phyloP scores from a whole-genome alignment of 73 alveolate species.

The Blepharisma japonicum region DNA sequence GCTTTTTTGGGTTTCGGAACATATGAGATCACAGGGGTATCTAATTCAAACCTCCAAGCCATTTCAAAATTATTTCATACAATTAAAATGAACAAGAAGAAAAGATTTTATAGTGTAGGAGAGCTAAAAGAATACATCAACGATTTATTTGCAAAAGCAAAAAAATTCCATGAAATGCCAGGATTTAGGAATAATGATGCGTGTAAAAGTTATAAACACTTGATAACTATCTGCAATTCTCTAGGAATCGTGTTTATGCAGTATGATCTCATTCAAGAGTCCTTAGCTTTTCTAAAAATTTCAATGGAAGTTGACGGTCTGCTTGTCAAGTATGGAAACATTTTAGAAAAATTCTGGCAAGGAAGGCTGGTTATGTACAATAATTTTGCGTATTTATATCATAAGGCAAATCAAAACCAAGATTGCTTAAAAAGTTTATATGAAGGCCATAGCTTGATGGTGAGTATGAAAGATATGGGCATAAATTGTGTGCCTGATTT shows the following conservation, averaged over 20 bases:
- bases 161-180: conserved; percentile 90
- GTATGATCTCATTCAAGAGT: neutral
- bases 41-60: too few relatives aligned
- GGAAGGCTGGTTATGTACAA: conserved; percentile 2
- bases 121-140: conserved; percentile 88
- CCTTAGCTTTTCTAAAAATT: neutral
- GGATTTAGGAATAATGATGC: conserved; percentile 84
- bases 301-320: neutral
- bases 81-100: neutral
- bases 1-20: too few relatives aligned
- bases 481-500: neutral
- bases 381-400: neutral
- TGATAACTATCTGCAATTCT: neutral
- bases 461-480: neutral
- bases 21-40: too few relatives aligned
- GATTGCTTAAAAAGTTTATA: neutral
- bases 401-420: neutral
- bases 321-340: neutral
- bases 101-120: conserved; percentile 82
- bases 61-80: too few relatives aligned
- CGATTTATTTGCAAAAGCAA: conserved; percentile 81
- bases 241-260: neutral
- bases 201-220: neutral
- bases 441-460: neutral
- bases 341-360: neutral